These are phyloP conservation scores for Blastobotrys americana DNA, from an alignment of 805 yeast species.

Conservation along the genomic window DNA sequence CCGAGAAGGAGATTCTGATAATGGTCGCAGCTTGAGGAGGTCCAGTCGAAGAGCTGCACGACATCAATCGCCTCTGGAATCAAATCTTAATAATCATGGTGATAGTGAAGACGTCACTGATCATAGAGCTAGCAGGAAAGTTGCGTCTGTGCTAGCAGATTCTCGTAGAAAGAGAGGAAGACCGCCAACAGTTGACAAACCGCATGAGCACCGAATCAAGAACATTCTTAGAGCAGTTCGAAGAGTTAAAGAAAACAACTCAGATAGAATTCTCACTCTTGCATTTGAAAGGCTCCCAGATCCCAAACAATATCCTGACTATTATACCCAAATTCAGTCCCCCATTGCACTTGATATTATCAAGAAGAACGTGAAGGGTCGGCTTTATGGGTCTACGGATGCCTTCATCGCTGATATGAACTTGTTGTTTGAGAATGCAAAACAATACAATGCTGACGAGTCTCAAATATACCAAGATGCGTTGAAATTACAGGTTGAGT, in stretches of 20 bases:
- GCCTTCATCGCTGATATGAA: conserved; percentile 70
- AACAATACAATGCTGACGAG: conserved; percentile 52
- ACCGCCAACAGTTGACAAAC: conserved; percentile 86
- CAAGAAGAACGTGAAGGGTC: conserved; percentile 73
- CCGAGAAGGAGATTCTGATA: too few relatives aligned
- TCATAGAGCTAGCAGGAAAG: conserved; percentile 12
- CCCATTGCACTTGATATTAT: conserved; percentile 43
- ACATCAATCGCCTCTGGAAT: not conserved
- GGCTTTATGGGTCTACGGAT: conserved; percentile 72
- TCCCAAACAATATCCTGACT: conserved; percentile 45
- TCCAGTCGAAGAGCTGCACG: not conserved
- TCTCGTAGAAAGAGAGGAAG: conserved; percentile 66
- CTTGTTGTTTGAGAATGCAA: conserved; percentile 67
- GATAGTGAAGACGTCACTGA: conserved; percentile 14
- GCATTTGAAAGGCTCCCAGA: conserved; percentile 82
- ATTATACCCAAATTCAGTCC: conserved; percentile 37
- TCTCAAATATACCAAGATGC: conserved; percentile 56
- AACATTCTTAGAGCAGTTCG: conserved; percentile 75
- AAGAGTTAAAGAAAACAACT: conserved; percentile 52
- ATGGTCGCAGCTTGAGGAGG: not conserved
- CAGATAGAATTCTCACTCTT: conserved; percentile 42
- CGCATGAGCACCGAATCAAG: conserved; percentile 88
- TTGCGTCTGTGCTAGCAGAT: not conserved
- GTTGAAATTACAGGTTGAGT: conserved; percentile 52
- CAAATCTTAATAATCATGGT: too few relatives aligned